Evolutionary conservation across 192 early-diverging fungal genomes (phyloP), one percentile per base, ranked within the genome.

Genomic region (Backusella psychrophila): DNA sequence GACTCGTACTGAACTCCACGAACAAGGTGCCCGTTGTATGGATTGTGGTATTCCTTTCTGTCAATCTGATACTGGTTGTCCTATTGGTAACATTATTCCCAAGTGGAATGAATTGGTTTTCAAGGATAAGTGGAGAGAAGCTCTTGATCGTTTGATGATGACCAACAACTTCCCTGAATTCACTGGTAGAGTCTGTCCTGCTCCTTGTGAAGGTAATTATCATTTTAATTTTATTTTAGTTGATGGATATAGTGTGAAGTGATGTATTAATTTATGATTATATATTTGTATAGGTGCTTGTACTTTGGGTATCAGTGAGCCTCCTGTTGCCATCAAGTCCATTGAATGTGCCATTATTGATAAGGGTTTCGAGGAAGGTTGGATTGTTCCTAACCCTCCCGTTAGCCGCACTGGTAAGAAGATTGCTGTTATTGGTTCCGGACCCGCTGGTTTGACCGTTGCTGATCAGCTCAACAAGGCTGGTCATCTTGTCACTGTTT

Each of bases 81-180:
- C 98, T 31, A 96, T 99, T 66, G 95, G 98, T 75, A 99, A 99
- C 87, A 92, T 99, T 66, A 98, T 99, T 77, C 98, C 98, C 70
- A 97, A 97, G 87, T 99, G 96, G 96, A 99, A 99, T 83, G 97
- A 99, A 66, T 87, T 99, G 19, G 93, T 99, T 34, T 99, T 94
- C 89, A 93, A 92, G 82, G 88, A 97, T 86, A 94, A 97, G 81
- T 99, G 98, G 98, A 88, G 93, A 82, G 96, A 96, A 11, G 98
- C 98, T 17, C 89, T 97, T 39, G 91, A 95, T 74, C 93, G 98
- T 39, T 87, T 99, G 71, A 85, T 96, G 75, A 91, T 97, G 87
- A 99, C 98, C 75, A 98, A 97, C 90, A 99, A 99, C 88, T 99
- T 99, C 89, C 98, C 98, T 65, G 98, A 99, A 86, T 99, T 99